Evolutionary conservation across 1,284 basidiomycete genomes (phyloP).

Genomic region (Meripilus lineatus): DNA sequence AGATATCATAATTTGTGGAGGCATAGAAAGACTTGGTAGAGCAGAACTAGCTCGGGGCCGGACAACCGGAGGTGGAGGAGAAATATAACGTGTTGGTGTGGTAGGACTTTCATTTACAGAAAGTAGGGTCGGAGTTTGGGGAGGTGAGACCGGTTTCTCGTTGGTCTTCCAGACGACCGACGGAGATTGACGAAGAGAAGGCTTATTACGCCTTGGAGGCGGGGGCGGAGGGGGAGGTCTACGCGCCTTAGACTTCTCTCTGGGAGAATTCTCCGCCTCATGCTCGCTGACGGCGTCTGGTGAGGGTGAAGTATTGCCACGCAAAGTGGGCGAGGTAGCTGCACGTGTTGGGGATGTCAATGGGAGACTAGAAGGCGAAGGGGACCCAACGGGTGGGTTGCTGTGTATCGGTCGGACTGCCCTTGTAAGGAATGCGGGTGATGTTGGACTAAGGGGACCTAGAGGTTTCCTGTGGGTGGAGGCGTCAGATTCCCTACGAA

Average conservation of each 20-base stretch:
- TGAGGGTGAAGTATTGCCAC: constrained; percentile 1
- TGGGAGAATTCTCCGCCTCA: constrained; percentile 4
- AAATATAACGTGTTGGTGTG: not conserved
- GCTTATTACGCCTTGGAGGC: constrained; percentile 12
- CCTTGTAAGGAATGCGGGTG: constrained; percentile 21
- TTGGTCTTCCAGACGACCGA: constrained; percentile 8
- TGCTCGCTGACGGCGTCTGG: not conserved
- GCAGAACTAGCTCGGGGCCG: not conserved
- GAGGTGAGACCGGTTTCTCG: not conserved
- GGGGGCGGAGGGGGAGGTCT: constrained; percentile 9
- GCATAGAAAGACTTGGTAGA: not conserved
- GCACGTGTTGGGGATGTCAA: not conserved
- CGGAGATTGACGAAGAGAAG: not conserved
- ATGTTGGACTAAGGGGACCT: constrained; percentile 8
- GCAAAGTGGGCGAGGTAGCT: not conserved
- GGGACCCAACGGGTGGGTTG: constrained; percentile 4
- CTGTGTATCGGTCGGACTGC: constrained; percentile 14
- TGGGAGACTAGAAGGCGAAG: constrained; percentile 6
- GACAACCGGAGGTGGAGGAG: not conserved
- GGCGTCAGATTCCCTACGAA: not conserved
- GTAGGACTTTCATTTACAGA: not conserved
- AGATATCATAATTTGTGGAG: constrained; percentile 4
- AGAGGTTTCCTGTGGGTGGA: not conserved
- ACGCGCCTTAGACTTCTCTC: constrained; percentile 8
- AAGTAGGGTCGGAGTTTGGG: not conserved